Evolutionary conservation across 495 filamentous ascomycete genomes (phyloP).

Genomic region (Penicillium bialowiezense): DNA sequence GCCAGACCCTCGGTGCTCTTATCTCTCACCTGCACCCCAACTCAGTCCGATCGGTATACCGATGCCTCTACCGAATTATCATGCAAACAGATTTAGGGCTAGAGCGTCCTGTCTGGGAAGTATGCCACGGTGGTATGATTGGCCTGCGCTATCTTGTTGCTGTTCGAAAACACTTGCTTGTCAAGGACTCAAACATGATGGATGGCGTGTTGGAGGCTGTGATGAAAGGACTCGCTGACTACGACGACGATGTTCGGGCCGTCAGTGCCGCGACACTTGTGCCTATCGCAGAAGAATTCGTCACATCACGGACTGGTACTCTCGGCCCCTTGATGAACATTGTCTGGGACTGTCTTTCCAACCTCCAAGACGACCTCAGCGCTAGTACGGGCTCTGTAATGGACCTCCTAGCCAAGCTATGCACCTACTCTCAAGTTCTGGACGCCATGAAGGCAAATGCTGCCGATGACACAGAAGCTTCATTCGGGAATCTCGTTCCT

Average conservation of each 20-base stretch:
- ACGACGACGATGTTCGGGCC: conserved; percentile 92
- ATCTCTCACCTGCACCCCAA: conserved; percentile 71
- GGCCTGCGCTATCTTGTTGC: conserved; percentile 92
- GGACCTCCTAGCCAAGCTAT: conserved; percentile 94
- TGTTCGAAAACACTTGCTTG: conserved; percentile 84
- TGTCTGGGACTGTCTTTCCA: conserved; percentile 95
- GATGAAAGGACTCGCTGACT: conserved; percentile 89
- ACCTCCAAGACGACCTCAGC: conserved; percentile 91
- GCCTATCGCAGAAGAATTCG: conserved; percentile 91
- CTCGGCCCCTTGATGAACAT: conserved; percentile 83
- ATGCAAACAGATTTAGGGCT: conserved; percentile 81
- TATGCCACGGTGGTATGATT: conserved; percentile 97
- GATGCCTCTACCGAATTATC: conserved; percentile 78
- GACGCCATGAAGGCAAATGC: conserved; percentile 93
- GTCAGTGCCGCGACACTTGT: conserved; percentile 96
- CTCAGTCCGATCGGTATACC: conserved; percentile 78
- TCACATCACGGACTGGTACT: conserved; percentile 71
- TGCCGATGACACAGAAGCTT: conserved; percentile 73
- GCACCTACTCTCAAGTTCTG: conserved; percentile 88
- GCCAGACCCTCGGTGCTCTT: conserved; percentile 89
- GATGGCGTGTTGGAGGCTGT: conserved; percentile 90
- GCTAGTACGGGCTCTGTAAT: conserved; percentile 97
- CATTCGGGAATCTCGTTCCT: conserved; percentile 88
- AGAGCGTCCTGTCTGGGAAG: conserved; percentile 76
- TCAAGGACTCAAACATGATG: conserved; percentile 78